Evolutionary conservation across 225 moss, liverwort and hornwort genomes (phyloP).

Genomic region (Pleurozium schreberi): DNA sequence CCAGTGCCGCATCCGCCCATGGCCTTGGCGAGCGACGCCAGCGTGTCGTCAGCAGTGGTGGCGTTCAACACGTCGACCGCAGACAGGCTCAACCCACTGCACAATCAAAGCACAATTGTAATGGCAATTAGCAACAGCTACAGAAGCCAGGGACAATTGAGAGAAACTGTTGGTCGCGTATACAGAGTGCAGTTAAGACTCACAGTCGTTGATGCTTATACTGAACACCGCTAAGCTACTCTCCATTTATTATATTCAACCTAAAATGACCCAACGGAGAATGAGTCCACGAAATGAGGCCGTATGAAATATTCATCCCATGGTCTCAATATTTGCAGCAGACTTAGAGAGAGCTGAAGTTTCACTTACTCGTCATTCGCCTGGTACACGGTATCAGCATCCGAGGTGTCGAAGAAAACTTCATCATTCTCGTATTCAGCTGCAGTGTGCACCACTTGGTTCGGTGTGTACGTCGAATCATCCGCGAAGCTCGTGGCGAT

Average conservation of each 20-base stretch:
- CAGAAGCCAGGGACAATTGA: too few species aligned
- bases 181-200: background rate
- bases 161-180: background rate
- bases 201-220: background rate
- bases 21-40: conserved; percentile 6
- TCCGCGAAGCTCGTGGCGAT: background rate
- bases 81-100: conserved; percentile 3
- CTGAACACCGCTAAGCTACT: background rate
- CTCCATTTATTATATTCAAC: too few species aligned
- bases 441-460: background rate
- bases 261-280: background rate
- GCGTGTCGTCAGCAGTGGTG: background rate
- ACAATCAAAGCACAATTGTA: background rate
- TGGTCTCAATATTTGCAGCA: too few species aligned
- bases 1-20: conserved; percentile 28
- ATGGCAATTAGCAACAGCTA: background rate
- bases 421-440: background rate
- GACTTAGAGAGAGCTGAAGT: too few species aligned
- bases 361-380: conserved; percentile 3
- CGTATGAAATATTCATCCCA: too few species aligned
- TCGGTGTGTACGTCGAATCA: background rate
- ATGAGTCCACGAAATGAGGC: too few species aligned
- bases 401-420: conserved; percentile 21
- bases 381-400: conserved; percentile 8
- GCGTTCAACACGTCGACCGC: background rate